Base-by-base conservation (phyloP, 352 stramenopile species). In the Phytophthora kernoviae region DNA sequence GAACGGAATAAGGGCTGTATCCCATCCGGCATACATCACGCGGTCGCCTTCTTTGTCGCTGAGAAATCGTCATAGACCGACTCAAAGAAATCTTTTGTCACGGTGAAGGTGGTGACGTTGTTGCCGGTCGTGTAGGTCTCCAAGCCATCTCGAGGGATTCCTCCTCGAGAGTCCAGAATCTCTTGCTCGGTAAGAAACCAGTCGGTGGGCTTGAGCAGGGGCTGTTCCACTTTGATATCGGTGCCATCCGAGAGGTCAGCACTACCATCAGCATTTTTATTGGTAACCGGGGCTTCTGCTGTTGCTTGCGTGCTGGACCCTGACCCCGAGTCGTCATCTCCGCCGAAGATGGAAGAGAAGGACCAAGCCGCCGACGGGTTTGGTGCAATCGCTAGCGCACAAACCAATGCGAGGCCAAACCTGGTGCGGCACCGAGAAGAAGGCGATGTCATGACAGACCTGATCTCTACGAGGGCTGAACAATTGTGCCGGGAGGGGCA, bases 151-250 rank as follows among this genome's bases (percentile, higher is more conserved):
- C 77, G 68, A 14, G 62, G 45, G 22, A 75, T 44, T 17, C 74
- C 77, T 12, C 59, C 62, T 10, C 77, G 70, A 5, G 73, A 59
- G 6, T 15, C 47, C 6, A 61, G 66, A 32, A 87, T 73, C 54
- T 87, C 77, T 18, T 64, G 50, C 10, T 67, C 58, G 0, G 52
- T 77, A 6, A 87, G 50, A 43, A 87, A 84, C 77, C 77, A 87
- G 30, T 68, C 60, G 7, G 46, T 36, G 11, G 74, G 55, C 21
- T 72, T 55, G 15, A 84, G 64, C 20, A 64, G 24, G 5, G 77
- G 77, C 43, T 87, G 77, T 11, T 62, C 24, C 15, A 64, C 26
- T 18, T 57, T 47, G 22, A 73, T 30, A 21, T 66, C 56, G 11
- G 58, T 65, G 50, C 63, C 68, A 47, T 77, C 63, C n/a, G 18